phyloP scores from a whole-genome alignment of 306 rosid species.

The Senna tora region DNA sequence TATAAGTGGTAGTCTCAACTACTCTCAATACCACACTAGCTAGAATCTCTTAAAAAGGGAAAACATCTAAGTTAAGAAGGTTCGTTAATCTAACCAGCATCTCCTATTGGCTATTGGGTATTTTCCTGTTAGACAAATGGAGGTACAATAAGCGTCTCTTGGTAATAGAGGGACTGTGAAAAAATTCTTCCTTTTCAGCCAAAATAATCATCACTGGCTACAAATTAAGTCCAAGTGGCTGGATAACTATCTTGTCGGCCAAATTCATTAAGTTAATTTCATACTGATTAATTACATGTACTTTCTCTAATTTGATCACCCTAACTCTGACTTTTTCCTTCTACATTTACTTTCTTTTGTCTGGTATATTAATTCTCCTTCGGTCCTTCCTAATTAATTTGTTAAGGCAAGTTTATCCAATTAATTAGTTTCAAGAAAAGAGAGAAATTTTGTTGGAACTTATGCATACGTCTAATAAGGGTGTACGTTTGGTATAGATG shows the following conservation, averaged over 20 bases:
- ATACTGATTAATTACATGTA: not conserved
- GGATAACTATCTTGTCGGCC: constrained; percentile 39
- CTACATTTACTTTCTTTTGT: not conserved
- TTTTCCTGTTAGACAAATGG: constrained; percentile 24
- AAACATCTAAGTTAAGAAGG: constrained; percentile 37
- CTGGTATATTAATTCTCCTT: constrained; percentile 1
- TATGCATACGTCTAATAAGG: not conserved
- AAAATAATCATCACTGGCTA: constrained; percentile 30
- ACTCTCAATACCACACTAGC: constrained; percentile 54
- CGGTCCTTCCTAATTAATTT: constrained; percentile 7
- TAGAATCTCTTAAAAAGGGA: constrained; percentile 43
- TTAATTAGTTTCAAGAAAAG: constrained; percentile 29
- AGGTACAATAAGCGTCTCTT: constrained; percentile 49
- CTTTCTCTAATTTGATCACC: not conserved
- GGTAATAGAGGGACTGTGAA: constrained; percentile 41
- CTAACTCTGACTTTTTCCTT: constrained; percentile 8
- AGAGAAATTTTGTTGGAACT: not conserved
- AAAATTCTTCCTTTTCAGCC: constrained; percentile 22
- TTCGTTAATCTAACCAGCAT: constrained; percentile 40
- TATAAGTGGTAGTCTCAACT: constrained; percentile 46
- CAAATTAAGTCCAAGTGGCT: constrained; percentile 15
- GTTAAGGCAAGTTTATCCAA: constrained; percentile 18
- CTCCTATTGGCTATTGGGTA: constrained; percentile 34
- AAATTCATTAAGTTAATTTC: constrained; percentile 34
- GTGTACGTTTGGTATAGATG: no score